These are phyloP conservation scores for Cephaloascus albidus DNA, from an alignment of 805 yeast species.

Conservation along the genomic window DNA sequence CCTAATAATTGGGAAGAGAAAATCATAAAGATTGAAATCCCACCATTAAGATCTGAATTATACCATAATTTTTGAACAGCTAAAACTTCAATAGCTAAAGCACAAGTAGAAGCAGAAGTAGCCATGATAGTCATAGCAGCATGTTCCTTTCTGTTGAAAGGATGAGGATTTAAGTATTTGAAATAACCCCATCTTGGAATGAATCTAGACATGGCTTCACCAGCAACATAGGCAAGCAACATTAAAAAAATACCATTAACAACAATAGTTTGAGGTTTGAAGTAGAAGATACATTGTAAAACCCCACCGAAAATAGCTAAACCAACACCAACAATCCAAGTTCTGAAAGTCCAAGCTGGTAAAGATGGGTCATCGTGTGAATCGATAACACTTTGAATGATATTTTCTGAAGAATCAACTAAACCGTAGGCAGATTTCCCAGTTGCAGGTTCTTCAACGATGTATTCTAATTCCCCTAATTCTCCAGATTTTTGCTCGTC, in stretches of 20 bases:
- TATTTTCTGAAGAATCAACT: too few species aligned
- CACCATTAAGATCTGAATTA: constrained; percentile 9
- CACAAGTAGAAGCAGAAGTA: constrained; percentile 18
- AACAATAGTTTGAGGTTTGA: constrained; percentile 22
- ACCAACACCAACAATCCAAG: constrained; percentile 19
- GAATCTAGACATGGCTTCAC: constrained; percentile 14
- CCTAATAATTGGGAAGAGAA: constrained; percentile 19
- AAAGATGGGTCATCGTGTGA: constrained; percentile 25
- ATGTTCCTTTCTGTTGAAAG: constrained; percentile 36
- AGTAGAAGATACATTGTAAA: constrained; percentile 21
- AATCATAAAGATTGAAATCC: constrained; percentile 17
- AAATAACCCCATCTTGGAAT: constrained; percentile 14
- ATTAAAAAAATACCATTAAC: constrained; percentile 21
- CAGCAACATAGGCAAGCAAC: constrained; percentile 18
- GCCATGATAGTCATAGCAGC: constrained; percentile 27
- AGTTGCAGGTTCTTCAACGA: too few species aligned
- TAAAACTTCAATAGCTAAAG: constrained; percentile 18
- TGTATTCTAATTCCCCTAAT: too few species aligned
- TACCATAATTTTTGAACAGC: constrained; percentile 23
- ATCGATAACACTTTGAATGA: constrained; percentile 13
- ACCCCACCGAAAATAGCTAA: constrained; percentile 23
- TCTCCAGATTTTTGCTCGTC: too few species aligned
- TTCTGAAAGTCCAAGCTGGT: constrained; percentile 26
- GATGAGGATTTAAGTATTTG: constrained; percentile 27
- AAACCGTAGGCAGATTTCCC: too few species aligned